Conservation (phyloP, 805 yeast genomes). For the Grigorovia transvaalensis region DNA sequence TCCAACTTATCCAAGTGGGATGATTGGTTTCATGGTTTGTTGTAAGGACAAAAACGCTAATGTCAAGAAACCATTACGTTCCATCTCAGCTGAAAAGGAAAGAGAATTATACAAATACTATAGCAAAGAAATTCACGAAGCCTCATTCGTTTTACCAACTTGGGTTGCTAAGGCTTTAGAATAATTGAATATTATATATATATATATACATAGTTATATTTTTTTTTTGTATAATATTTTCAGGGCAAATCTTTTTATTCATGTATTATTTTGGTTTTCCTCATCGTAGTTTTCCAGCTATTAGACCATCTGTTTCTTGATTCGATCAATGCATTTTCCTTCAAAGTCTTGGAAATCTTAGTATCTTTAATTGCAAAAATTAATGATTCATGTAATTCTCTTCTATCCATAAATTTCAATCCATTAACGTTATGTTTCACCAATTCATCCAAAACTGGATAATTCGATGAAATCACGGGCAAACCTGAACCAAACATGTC, state of each 20-base stretch:
- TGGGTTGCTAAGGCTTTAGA: constrained; percentile 59
- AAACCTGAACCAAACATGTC: constrained; percentile 95
- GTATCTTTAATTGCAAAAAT: constrained; percentile 27
- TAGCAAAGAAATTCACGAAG: constrained; percentile 72
- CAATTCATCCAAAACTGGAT: constrained; percentile 69
- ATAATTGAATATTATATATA: constrained; percentile 1
- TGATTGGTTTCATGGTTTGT: constrained; percentile 97
- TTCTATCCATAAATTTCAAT: constrained; percentile 35
- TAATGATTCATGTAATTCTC: constrained; percentile 38
- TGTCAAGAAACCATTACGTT: constrained; percentile 61
- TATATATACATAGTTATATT: neutral
- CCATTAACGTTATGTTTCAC: constrained; percentile 68
- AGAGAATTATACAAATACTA: constrained; percentile 65
- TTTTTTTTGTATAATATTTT: neutral
- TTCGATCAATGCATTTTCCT: constrained; percentile 64
- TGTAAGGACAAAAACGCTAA: constrained; percentile 58
- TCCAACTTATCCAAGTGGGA: constrained; percentile 96
- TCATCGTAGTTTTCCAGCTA: constrained; percentile 49
- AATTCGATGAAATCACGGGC: constrained; percentile 74
- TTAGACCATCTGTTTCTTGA: constrained; percentile 60
- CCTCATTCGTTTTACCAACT: constrained; percentile 84
- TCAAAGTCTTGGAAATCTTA: constrained; percentile 33
- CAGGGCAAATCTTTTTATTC: neutral
- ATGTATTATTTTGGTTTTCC: constrained; percentile 14
- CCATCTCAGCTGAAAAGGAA: constrained; percentile 52